Evolutionary conservation across 2,329 filamentous ascomycete species (phyloP), one percentile per base, ranked within the genome.

Genomic region (Xylaria multiplex): DNA sequence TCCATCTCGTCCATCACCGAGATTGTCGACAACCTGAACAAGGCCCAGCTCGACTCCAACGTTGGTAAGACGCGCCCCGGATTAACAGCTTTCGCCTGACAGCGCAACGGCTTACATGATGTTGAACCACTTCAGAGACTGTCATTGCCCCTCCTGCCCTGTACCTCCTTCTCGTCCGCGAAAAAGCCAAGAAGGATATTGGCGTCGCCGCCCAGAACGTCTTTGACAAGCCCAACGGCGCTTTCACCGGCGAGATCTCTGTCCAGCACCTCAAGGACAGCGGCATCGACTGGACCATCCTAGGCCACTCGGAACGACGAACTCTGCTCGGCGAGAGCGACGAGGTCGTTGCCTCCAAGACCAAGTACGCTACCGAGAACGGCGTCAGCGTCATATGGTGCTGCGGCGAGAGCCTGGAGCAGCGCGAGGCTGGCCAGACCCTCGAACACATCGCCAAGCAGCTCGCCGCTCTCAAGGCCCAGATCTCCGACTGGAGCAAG

Each of bases 231-330:
- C 93, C 93, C 80, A 93, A 96, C 81, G 96, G 96, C 75, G 96
- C 96, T 75, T 98, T 92, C 86, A 99, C 96, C 42, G 96, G 96
- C 77, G 96, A 99, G 85, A 96, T 97, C 84, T 94, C 91, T 72
- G 94, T 94, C 71, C 84, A 90, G 69, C 96, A 98, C 85, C 90
- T 99, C 77, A 90, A 92, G 83, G 96, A 98, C 82, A 89, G 86
- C 82, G 89, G 89, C 78, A 91, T 98, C 82, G 88, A 88, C 78
- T 99, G 96, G 96, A 87, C 91, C 69, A 90, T 99, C 76, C 86
- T 97, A 68, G 96, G 96, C 73, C 96, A 99, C 88, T 96, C 92
- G 69, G 96, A 99, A 87, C 92, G 96, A 75, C 91, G 96, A 75
- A 93, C 93, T 61, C 90, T 98, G 79, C 86, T 98, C 70, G 88